These are phyloP conservation scores for Phyllachora maydis DNA, from an alignment of 2,329 filamentous ascomycete species.

Conservation along the genomic window DNA sequence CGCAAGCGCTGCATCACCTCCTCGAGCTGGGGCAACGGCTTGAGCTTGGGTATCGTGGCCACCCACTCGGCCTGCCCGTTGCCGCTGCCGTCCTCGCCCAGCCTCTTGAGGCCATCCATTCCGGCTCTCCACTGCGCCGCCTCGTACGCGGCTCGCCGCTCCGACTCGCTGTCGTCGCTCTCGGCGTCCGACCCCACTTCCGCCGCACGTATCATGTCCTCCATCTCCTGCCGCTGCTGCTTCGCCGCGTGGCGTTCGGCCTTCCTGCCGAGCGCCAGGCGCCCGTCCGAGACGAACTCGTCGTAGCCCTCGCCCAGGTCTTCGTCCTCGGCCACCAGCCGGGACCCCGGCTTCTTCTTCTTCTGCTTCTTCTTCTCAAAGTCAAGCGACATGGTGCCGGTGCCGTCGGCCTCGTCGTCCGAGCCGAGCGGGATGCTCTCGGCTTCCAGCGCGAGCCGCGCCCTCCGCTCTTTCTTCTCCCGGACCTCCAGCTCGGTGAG, in stretches of 20 bases:
- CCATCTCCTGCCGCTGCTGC: conserved; percentile 57
- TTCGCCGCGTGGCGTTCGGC: conserved; percentile 53
- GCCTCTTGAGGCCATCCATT: conserved; percentile 49
- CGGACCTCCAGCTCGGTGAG: conserved; percentile 69
- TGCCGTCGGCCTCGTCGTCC: conserved; percentile 23
- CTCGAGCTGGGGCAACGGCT: conserved; percentile 53
- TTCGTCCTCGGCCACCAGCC: conserved; percentile 71
- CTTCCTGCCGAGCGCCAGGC: conserved; percentile 55
- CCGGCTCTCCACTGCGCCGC: conserved; percentile 68
- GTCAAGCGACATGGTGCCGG: conserved; percentile 4
- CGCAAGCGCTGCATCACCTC: conserved; percentile 46
- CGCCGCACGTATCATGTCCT: conserved; percentile 60
- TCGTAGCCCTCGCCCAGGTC: conserved; percentile 89
- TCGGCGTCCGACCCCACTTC: conserved; percentile 31
- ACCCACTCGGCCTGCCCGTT: conserved; percentile 13
- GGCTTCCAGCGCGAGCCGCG: conserved; percentile 51
- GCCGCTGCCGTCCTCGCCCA: conserved; percentile 18
- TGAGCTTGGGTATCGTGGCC: conserved; percentile 41
- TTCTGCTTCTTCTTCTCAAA: too few relatives aligned
- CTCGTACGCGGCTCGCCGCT: conserved; percentile 67
- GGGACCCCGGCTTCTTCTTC: conserved; percentile 47
- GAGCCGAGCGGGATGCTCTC: conserved; percentile 46
- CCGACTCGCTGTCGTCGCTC: conserved; percentile 40
- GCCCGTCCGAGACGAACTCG: conserved; percentile 71
- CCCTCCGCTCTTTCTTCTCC: conserved; percentile 77